Percentiles rank a stretch among this genome's conserved stretches.
Conservation (phyloP, 345 rosid species). For the Aurinia saxatilis region DNA sequence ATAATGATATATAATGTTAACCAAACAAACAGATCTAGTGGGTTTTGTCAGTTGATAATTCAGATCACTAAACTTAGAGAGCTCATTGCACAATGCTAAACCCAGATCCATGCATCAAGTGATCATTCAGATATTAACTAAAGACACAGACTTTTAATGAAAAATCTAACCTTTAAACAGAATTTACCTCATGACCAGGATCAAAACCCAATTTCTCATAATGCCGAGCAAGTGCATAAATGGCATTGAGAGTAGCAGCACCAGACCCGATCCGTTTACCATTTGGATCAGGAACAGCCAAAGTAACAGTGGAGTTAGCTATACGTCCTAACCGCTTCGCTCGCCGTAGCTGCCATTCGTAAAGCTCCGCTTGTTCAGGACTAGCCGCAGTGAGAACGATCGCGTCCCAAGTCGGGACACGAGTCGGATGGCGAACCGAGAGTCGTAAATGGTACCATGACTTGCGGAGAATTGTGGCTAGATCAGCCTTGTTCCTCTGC, state of each 20-base stretch:
- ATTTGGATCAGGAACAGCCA: slow-evolving; percentile 84
- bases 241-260: slow-evolving; percentile 91
- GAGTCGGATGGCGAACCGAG: slow-evolving; percentile 77
- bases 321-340: slow-evolving; percentile 86
- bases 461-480: slow-evolving; percentile 59
- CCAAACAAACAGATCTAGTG: slow-evolving; percentile 13
- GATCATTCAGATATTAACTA: background rate
- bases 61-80: background rate
- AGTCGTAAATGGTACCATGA: slow-evolving; percentile 91
- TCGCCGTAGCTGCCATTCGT: slow-evolving; percentile 83
- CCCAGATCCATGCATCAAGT: background rate
- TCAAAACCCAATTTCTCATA: slow-evolving; percentile 31
- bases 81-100: background rate
- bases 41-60: background rate
- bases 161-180: background rate
- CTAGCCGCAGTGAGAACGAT: slow-evolving; percentile 95
- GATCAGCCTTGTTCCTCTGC: slow-evolving; percentile 51
- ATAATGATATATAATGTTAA: background rate
- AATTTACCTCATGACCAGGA: slow-evolving; percentile 35
- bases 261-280: slow-evolving; percentile 96
- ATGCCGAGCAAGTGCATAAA: slow-evolving; percentile 58
- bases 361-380: slow-evolving; percentile 89
- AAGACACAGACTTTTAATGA: background rate
- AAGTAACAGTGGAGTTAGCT: slow-evolving; percentile 66
- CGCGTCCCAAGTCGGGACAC: slow-evolving; percentile 98